A percentile compares a stretch with the other conserved stretches of the same genome.
Evolutionary conservation across 2,329 filamentous ascomycete species (phyloP).

Genomic region (Dissoconium aciculare): DNA sequence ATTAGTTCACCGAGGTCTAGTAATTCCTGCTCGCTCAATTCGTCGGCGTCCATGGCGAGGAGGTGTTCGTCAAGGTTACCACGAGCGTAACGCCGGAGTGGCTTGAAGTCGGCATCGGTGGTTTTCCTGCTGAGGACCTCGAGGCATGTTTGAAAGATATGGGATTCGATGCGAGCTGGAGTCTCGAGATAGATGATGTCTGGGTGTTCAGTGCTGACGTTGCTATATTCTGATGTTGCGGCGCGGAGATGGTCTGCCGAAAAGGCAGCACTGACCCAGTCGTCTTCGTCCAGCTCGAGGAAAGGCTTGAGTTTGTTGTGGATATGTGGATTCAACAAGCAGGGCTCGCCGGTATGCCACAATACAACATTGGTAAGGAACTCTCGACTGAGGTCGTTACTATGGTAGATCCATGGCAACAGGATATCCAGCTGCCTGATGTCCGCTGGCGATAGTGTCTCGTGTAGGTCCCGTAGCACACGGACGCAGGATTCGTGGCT

Average conservation of each 20-base stretch:
- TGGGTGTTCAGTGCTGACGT: background rate
- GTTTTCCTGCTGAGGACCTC: background rate
- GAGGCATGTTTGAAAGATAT: background rate
- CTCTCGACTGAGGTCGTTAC: background rate
- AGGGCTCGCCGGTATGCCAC: background rate
- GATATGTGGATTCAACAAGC: background rate
- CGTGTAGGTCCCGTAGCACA: slow-evolving; percentile 1
- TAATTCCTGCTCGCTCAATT: background rate
- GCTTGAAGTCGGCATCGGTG: background rate
- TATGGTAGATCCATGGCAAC: background rate
- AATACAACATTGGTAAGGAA: background rate
- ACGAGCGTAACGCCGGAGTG: background rate
- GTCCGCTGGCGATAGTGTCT: background rate
- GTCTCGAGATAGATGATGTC: background rate
- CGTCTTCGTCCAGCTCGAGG: background rate
- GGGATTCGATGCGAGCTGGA: background rate
- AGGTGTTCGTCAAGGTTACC: background rate
- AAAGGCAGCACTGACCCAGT: background rate
- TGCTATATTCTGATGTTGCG: background rate
- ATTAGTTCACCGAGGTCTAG: background rate
- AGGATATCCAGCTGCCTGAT: slow-evolving; percentile 1
- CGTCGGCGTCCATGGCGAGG: background rate
- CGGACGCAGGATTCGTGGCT: background rate
- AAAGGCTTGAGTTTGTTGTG: background rate
- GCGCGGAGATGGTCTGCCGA: background rate